Conservation (phyloP, 805 yeast genomes). For the Zygotorulaspora florentina region DNA sequence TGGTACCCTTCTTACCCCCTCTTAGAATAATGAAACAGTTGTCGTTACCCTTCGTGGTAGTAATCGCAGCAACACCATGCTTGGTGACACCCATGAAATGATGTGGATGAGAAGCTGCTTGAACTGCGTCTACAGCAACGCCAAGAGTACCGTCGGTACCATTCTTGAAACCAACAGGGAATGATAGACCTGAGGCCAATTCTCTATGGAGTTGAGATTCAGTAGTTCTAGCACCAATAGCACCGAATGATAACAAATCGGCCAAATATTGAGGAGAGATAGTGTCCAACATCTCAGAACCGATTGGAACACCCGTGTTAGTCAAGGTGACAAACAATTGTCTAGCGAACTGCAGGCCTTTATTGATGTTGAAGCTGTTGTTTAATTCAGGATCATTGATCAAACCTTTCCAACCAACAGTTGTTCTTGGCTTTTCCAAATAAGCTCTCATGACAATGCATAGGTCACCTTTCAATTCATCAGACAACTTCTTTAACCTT, state of each 20-base stretch:
- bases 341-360: slow-evolving; percentile 86
- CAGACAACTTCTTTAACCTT: slow-evolving; percentile 60
- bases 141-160: slow-evolving; percentile 95
- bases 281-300: slow-evolving; percentile 97
- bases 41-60: slow-evolving; percentile 92
- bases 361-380: slow-evolving; percentile 88
- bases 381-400: slow-evolving; percentile 96
- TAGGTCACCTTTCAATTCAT: slow-evolving; percentile 69
- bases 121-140: slow-evolving; percentile 91
- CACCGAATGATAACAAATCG: slow-evolving; percentile 89
- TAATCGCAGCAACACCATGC: slow-evolving; percentile 94
- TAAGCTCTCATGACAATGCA: slow-evolving; percentile 94
- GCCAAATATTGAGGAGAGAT: slow-evolving; percentile 94
- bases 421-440: slow-evolving; percentile 96
- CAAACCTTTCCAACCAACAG: slow-evolving; percentile 98
- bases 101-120: slow-evolving; percentile 87
- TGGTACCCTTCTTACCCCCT: slow-evolving; percentile 94
- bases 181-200: slow-evolving; percentile 94
- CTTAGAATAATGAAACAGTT: slow-evolving; percentile 91
- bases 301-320: slow-evolving; percentile 79
- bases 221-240: slow-evolving; percentile 98
- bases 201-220: slow-evolving; percentile 98
- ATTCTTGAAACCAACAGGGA: slow-evolving; percentile 98
- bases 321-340: slow-evolving; percentile 80
- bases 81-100: slow-evolving; percentile 97